Evolutionary conservation across 2,329 filamentous ascomycete genomes (phyloP).

Genomic region (Xylaria sp.): DNA sequence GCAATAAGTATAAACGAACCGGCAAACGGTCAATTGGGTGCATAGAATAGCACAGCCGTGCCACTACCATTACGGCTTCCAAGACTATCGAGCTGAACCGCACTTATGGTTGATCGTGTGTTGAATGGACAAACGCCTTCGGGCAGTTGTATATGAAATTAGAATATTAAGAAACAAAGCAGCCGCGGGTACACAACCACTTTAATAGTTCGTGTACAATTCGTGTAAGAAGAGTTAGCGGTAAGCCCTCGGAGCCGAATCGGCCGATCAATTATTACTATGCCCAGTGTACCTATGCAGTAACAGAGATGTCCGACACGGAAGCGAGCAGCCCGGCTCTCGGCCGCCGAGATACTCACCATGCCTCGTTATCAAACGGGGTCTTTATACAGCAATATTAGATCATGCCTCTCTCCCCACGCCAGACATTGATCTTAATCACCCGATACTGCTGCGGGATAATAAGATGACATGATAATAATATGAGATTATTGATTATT

Average conservation of each 20-base stretch:
- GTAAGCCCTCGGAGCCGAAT: slow-evolving; percentile 10
- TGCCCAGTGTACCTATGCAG: background rate
- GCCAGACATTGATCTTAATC: background rate
- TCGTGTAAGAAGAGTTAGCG: background rate
- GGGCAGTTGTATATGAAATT: background rate
- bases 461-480: background rate
- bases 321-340: slow-evolving; percentile 13
- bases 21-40: background rate
- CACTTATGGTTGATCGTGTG: too few relatives aligned
- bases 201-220: background rate
- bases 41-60: too few relatives aligned
- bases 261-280: background rate
- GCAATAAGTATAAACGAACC: too few relatives aligned
- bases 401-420: background rate
- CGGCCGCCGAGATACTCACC: background rate
- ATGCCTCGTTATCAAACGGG: background rate
- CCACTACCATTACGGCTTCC: too few relatives aligned
- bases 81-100: too few relatives aligned
- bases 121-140: background rate
- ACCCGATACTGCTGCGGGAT: too few relatives aligned
- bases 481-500: background rate
- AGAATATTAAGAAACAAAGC: background rate
- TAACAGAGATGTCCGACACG: background rate
- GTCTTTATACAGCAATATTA: background rate
- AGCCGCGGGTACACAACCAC: background rate